A percentile compares a stretch with the other conserved stretches of the same genome.
These are phyloP conservation scores for Malus sylvestris DNA, from an alignment of 306 rosid genomes.

Conservation along the genomic window DNA sequence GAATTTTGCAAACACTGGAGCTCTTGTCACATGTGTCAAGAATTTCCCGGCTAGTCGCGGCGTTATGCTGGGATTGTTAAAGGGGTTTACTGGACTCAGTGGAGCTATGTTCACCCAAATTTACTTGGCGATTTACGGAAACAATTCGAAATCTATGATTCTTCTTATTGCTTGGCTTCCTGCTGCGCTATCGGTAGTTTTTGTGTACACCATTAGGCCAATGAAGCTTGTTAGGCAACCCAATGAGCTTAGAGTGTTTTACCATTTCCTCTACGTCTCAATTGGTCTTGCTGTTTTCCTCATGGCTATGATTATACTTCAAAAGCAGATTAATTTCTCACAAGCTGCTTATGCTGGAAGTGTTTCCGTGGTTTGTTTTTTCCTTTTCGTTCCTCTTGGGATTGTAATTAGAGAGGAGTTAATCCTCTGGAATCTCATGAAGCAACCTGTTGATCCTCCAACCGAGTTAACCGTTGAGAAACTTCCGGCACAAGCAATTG, in stretches of 20 bases:
- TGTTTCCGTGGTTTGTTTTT: conserved; percentile 12
- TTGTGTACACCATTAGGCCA: conserved; percentile 28
- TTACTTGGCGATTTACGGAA: conserved; percentile 40
- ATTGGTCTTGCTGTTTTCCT: conserved; percentile 32
- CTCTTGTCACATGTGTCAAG: conserved; percentile 36
- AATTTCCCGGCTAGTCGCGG: conserved; percentile 55
- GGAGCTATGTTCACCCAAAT: conserved; percentile 44
- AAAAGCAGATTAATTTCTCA: conserved; percentile 17
- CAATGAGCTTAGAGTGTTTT: conserved; percentile 34
- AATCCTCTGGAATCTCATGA: conserved; percentile 17
- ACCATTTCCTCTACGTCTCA: conserved; percentile 34
- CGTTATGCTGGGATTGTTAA: conserved; percentile 37
- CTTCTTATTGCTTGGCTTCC: conserved; percentile 53
- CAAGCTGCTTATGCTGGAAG: conserved; percentile 23
- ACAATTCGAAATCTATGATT: conserved; percentile 31
- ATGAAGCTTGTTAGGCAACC: conserved; percentile 18
- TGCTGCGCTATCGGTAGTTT: conserved; percentile 28
- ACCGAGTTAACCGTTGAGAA: conserved; percentile 2
- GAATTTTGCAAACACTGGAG: conserved; percentile 46
- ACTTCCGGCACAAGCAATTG: not conserved
- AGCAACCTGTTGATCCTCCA: not conserved
- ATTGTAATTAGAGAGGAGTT: conserved; percentile 32
- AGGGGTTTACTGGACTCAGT: conserved; percentile 44
- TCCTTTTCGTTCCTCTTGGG: conserved; percentile 26
- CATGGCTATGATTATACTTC: conserved; percentile 23